Base-by-base conservation (phyloP, 108 stramenopile genomes). In the Skeletonema menzelii region DNA sequence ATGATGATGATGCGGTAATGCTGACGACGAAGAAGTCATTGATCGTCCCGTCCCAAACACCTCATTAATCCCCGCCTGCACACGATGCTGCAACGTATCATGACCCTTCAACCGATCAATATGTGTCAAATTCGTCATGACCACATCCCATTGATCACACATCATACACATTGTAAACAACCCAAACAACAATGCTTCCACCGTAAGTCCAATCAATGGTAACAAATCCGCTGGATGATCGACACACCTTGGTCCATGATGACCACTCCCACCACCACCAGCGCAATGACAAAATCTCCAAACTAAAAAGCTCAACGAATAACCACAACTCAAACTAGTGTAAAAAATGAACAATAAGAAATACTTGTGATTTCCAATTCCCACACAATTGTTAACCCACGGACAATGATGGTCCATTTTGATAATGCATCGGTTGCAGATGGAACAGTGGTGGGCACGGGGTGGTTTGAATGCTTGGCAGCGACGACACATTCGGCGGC, bases 371-470 rank as follows among this genome's bases (percentile, higher is more conserved):
- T 99, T 99, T 40, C 95, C 92, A 63, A 97, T 91, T 47, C 97
- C 99, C 17, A 99, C 96, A 84, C 98, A 98, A 84, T 99, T 99
- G 87, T 99, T 99, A 38, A 98, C 96, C 98, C 98, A 97, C 20
- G 97, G 96, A 82, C 97, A 98, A 70, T 92, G 88, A 87, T 91
- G 96, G 73, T 96, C 96, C 93, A 96, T 94, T 80, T 96, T 94
- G 65, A 96, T 86, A 32, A 96, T 90, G 72, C 96, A 96, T 61
- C 96, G 72, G 27, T 83, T 80, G 83, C 95, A 96, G n/a, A 96
- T 84, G 67, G 87, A 87, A 59, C 69, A 92, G 73, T 89, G 88
- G 82, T 89, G 95, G 34, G 95, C 95, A 65, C 95, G 87, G 28
- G 80, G 90, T 32, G 95, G 95, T 63, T 96, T 96, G 83, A 88